Base-by-base conservation (phyloP, 225 moss, liverwort and hornwort species). In the Takakia lepidozioides region DNA sequence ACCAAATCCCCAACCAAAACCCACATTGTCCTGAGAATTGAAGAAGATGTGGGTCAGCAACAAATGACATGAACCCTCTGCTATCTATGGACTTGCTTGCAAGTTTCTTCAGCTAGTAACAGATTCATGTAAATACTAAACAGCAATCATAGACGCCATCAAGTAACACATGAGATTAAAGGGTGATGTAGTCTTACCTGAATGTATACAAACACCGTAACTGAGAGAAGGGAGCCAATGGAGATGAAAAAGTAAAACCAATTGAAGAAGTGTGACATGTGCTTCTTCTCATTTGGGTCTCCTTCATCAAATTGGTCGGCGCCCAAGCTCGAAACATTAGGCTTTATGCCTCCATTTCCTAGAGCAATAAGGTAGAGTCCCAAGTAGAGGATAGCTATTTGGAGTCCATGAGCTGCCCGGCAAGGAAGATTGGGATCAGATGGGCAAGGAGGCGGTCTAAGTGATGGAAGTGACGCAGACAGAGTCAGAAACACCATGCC, bases 241-340 rank as follows among this genome's bases (percentile, higher is more conserved):
- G 95, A 98, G 25, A 98, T 75, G 32, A 73, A 76, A 64, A 98
- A 85, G 67, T 98, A 98, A 66, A 77, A 98, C 95, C 95, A 98
- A 67, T 98, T 98, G 71, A 98, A 98, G 63, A 98, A 98, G 58
- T 90, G 87, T 46, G 86, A 77, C 82, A 98, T 82, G 59, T 87
- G 80, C 63, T 83, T 79, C 41, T 64, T 80, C 61, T 98, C 95
- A 27, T 67, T 68, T 16, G 66, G 65, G 54, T 90, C 63, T 48
- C 80, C 77, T 64, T 87, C 84, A 44, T 98, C 95, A 58, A 98
- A 98, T 54, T 98, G 95, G 36, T 98, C 90, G 26, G 95, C 95
- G 36, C 95, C 95, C 67, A 98, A 69, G 10, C 90, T 86, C 2
- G 95, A 98, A 34, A 98, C 86, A 39, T 98, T 98, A 5, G 95